Evolutionary conservation across 2,329 filamentous ascomycete species (phyloP), one percentile per base, ranked within the genome.

Genomic region (Lachnellula subtilissima): DNA sequence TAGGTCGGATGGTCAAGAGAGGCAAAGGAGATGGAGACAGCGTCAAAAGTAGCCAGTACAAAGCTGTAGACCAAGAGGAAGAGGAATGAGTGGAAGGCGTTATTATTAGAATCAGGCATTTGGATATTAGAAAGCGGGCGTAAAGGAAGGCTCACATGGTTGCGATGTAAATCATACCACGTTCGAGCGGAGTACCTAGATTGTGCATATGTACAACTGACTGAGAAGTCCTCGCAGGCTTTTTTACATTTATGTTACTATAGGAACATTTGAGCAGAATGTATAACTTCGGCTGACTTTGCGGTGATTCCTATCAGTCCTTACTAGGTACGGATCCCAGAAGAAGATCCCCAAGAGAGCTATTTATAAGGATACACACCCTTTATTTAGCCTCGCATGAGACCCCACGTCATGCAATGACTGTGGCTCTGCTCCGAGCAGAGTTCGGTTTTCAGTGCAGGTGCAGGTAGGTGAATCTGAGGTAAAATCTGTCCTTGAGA

Each of bases 1-100:
- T 89, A 63, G 83, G 80, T 46, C 82, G 82, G 43, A 81, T 89
- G 72, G 81, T 88, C 40, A 81, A 77, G 64, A 76, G 79, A 56
- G 75, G 68, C 60, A 80, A 74, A 69, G 72, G 64, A 67, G 72
- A 64, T 48, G 65, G 55, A 5, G 60, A 51, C n/a, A 67, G 63
- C 43, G 58, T 65, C 15, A 64, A 58, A 43, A 69, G 65, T 47
- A 54, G 60, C 40, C 62, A 64, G 49, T 71, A 71, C 50, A 71
- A 67, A 50, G 59, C 64, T 49, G 61, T 79, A 56, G 75, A 73
- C 48, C 76, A 78, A 61, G 73, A 74, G n/a, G 76, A 77, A 48
- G 72, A 74, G 37, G 67, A 64, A 25, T 57, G 32, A 54, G 36
- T 25, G 17, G 36, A 22, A 36, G n/a, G 28, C 23, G 25, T 46